Evolutionary conservation across 345 rosid species (phyloP), one percentile per base, ranked within the genome.

Genomic region (Camelina sativa): DNA sequence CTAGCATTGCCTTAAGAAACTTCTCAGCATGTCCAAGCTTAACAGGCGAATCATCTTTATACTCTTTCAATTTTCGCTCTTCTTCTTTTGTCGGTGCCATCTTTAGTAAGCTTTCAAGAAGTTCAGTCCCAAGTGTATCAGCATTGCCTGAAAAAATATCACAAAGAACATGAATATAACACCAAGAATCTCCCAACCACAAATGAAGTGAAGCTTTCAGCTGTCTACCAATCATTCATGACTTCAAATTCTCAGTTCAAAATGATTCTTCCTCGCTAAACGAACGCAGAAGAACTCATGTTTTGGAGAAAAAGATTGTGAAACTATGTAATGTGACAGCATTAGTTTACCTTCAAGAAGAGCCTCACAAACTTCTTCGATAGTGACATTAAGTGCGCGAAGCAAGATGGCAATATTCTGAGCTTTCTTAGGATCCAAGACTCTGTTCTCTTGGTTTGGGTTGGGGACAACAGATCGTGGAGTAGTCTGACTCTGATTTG

Each of bases 51-150:
- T 84, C 92, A 40, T 90, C 97, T 65, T 84, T 87, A 74, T 82
- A 90, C 57, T 72, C 98, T 80, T 84, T 89, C 74, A 95, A 78
- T 47, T 85, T 95, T 2, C 90, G 90, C 76, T 95, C 99, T 82
- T 95, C 99, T 76, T 95, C 97, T 80, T 92, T 95, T 30, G 86
- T 85, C 0, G 98, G 98, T 9, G 98, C 96, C 99, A 95, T 92
- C 85, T 88, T 95, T 47, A 86, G 68, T 75, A 95, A 83, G 83
- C 89, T 89, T 81, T 95, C 99, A 40, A 95, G 96, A 85, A 95
- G 96, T 80, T 95, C 98, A 38, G 97, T 80, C 51, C 98, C 99
- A 61, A 96, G 97, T 22, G 89, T 80, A 59, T 96, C 98, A 3
- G 86, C 87, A 78, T 88, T 92, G 35, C 99, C 99, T 96, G 87